Percentiles rank a stretch among this genome's conserved stretches.
phyloP scores from a whole-genome alignment of 1,284 basidiomycete genomes.

The Crepidotus sp. region DNA sequence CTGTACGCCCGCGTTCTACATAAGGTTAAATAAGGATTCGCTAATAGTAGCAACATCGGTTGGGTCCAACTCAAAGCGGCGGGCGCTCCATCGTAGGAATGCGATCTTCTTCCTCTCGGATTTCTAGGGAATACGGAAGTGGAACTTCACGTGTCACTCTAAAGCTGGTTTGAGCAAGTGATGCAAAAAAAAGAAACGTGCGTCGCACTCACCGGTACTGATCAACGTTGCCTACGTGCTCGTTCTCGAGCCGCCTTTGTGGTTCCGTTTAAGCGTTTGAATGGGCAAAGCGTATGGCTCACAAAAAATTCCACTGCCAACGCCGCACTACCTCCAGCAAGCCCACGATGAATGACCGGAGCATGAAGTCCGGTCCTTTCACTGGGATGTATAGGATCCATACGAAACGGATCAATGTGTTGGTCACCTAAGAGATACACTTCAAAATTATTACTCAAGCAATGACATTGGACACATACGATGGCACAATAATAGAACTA shows the following conservation, averaged over 20 bases:
- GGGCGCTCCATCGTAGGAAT: background rate
- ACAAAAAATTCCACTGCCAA: constrained; percentile 93
- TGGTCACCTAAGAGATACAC: constrained; percentile 49
- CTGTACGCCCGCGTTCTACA: too few relatives aligned
- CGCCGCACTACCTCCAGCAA: constrained; percentile 74
- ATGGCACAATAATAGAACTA: constrained; percentile 72
- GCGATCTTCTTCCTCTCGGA: constrained; percentile 15
- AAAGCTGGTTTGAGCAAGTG: too few relatives aligned
- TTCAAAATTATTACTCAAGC: background rate
- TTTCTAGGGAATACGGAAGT: background rate
- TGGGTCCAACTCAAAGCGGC: background rate
- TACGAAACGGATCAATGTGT: constrained; percentile 69
- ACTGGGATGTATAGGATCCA: constrained; percentile 77
- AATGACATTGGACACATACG: constrained; percentile 30
- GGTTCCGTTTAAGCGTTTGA: background rate
- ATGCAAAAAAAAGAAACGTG: too few relatives aligned
- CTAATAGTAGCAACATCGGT: too few relatives aligned
- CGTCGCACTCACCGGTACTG: too few relatives aligned
- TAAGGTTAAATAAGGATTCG: background rate
- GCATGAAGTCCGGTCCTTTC: constrained; percentile 37
- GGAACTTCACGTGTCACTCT: too few relatives aligned
- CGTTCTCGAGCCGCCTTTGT: constrained; percentile 74
- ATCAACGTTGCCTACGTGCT: constrained; percentile 52
- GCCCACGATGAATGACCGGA: constrained; percentile 64
- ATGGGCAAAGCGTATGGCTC: constrained; percentile 22